phyloP scores from a whole-genome alignment of 208 protist genomes.

The Trypanosoma scelopori region DNA sequence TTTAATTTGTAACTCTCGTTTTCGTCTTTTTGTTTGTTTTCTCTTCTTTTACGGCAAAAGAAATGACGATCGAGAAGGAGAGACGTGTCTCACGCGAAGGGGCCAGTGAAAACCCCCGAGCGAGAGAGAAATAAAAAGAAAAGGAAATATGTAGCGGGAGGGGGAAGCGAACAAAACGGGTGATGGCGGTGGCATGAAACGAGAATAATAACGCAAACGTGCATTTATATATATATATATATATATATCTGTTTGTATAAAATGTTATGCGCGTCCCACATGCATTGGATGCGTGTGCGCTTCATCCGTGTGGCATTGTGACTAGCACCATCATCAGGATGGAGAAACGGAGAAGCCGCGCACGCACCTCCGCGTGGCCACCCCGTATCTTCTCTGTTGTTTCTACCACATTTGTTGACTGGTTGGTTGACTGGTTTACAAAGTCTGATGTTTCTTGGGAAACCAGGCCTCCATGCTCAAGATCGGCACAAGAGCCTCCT shows the following conservation, averaged over 20 bases:
- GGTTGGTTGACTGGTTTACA: background rate
- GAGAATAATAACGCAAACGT: slow-evolving; percentile 5
- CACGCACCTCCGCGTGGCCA: no score
- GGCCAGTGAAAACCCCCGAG: background rate
- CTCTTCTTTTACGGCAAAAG: no score
- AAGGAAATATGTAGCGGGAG: no score
- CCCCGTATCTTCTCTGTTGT: background rate
- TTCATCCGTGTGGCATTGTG: background rate
- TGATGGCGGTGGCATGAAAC: slow-evolving; percentile 1
- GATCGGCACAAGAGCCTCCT: slow-evolving; percentile 20
- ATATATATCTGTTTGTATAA: background rate
- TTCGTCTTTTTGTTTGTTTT: no score
- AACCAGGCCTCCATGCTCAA: background rate
- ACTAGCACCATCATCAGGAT: no score
- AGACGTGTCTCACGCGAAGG: no score
- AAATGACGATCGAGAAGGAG: no score
- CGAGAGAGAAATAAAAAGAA: background rate
- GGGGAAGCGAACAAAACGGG: slow-evolving; percentile 17
- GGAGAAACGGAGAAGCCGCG: no score
- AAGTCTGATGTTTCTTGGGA: background rate
- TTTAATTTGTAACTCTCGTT: no score
- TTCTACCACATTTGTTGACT: background rate
- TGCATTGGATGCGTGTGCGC: no score
- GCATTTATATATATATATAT: slow-evolving; percentile 7
- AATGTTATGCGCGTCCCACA: no score